Evolutionary conservation across 1,284 basidiomycete species (phyloP).

Genomic region (Porogramme epimiltina): DNA sequence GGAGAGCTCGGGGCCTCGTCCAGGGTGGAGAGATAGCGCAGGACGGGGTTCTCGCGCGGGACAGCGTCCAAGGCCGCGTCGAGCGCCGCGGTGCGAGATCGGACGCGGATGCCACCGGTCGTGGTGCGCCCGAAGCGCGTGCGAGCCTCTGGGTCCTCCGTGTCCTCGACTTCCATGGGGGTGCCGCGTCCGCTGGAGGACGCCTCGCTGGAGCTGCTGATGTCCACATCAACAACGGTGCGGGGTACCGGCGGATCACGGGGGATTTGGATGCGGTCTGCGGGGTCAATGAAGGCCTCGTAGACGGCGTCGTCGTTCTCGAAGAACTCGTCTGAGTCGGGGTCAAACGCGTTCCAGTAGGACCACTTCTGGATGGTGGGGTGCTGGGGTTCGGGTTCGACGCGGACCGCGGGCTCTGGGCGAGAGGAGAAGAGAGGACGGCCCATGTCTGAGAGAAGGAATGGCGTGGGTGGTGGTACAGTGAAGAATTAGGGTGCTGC

Average conservation of each 20-base stretch:
- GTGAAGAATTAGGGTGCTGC: slow-evolving; percentile 24
- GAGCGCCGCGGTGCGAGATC: slow-evolving; percentile 6
- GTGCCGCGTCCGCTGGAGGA: slow-evolving; percentile 32
- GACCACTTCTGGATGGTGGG: slow-evolving; percentile 61
- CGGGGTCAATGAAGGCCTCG: slow-evolving; percentile 61
- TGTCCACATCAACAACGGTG: slow-evolving; percentile 2
- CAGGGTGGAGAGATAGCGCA: slow-evolving; percentile 14
- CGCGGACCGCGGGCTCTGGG: slow-evolving; percentile 49
- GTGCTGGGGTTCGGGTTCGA: slow-evolving; percentile 47
- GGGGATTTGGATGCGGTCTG: slow-evolving; percentile 23
- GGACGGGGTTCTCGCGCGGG: slow-evolving; percentile 8
- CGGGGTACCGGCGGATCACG: slow-evolving; percentile 8
- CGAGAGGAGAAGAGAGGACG: slow-evolving; percentile 64
- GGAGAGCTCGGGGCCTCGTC: slow-evolving; percentile 4
- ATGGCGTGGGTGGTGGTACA: slow-evolving; percentile 25
- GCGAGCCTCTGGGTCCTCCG: slow-evolving; percentile 22
- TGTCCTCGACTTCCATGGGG: slow-evolving; percentile 46
- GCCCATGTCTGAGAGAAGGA: slow-evolving; percentile 48
- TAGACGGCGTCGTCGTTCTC: slow-evolving; percentile 56
- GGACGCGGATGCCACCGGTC: slow-evolving; percentile 21
- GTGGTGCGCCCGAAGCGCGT: slow-evolving; percentile 24
- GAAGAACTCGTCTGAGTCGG: slow-evolving; percentile 81
- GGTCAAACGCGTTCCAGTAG: slow-evolving; percentile 69
- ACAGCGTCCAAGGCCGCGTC: slow-evolving; percentile 17
- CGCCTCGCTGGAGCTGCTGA: slow-evolving; percentile 28